Base-by-base conservation (phyloP, 2,329 filamentous ascomycete genomes). In the Nemania diffusa region DNA sequence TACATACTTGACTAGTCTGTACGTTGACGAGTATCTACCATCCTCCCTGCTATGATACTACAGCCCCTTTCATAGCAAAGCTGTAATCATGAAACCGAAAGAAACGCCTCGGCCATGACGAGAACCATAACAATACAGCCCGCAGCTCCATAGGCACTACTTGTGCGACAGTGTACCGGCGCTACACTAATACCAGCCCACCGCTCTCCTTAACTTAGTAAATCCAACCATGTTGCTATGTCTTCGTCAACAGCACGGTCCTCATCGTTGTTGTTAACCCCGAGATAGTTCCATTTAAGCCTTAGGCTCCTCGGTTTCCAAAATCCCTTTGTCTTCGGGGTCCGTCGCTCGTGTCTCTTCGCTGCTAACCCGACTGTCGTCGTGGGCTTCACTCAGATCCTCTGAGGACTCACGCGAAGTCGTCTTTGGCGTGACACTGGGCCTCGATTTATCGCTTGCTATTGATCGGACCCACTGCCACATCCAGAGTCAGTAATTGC, bases 211-310 rank as follows among this genome's bases (percentile, higher is more conserved):
- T 40, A 73, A 27, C 64, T 46, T 29, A 65, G 32, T 50, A 62
- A 72, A 22, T 67, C 60, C 64, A 74, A 46, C 40, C 67, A 52
- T 37, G 70, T 71, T 42, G 67, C 68, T 63, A 72, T 65, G 48
- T 67, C 57, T 55, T 65, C 56, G 27, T 73, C 65, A 5, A 58
- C 56, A 42, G 65, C 62, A 17, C 68, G 64, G 5, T 66, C 59
- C n/a, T 63, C 52, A 27, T 65, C 42, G 26, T 22, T n/a, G n/a
- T 62, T 37, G 6, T 51, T 20, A 5, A 40, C 50, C 9, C 15
- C 55, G 6, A 32, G 8, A 3, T 46, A 26, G 44, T 46, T 8
- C 13, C 24, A 20, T 13, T 55, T 61, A 57, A 15, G 48, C 27
- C 17, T 37, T 46, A 2, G 15, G 20, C 7, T 62, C 27, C 5